Percentiles rank a stretch among this genome's conserved stretches.
Conservation (phyloP, 371 early-diverging fungal species). For the Lichtheimia corymbifera region DNA sequence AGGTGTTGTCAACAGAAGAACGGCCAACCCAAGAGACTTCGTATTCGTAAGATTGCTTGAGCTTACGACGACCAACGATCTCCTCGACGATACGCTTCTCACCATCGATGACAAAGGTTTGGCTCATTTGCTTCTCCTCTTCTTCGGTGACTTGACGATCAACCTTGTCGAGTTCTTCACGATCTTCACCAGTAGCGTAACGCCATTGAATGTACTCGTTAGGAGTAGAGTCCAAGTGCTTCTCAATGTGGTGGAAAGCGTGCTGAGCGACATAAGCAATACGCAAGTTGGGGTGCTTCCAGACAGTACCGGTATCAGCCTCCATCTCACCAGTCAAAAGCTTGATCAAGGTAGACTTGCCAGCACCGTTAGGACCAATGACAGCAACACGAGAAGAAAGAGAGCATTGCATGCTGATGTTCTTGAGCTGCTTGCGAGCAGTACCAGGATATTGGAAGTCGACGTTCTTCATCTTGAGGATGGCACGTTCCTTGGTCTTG, state of each 20-base stretch:
- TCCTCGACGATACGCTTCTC: conserved; percentile 66
- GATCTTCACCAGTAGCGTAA: conserved; percentile 78
- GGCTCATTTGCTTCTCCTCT: conserved; percentile 66
- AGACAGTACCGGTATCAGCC: conserved; percentile 66
- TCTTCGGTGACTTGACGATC: conserved; percentile 63
- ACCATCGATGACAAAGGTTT: conserved; percentile 63
- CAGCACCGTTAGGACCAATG: conserved; percentile 79
- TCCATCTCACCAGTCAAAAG: conserved; percentile 78
- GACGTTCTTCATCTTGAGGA: conserved; percentile 65
- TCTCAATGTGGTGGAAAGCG: conserved; percentile 85
- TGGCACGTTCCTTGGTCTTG: conserved; percentile 73
- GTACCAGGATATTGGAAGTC: conserved; percentile 19
- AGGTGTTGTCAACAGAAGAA: conserved; percentile 65
- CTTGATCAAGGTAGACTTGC: conserved; percentile 85
- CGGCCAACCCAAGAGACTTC: conserved; percentile 66
- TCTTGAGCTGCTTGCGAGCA: conserved; percentile 48
- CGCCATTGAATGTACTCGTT: conserved; percentile 89
- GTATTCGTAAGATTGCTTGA: conserved; percentile 71
- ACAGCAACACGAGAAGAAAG: conserved; percentile 72
- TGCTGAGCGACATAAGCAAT: conserved; percentile 91
- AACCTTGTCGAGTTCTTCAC: conserved; percentile 73
- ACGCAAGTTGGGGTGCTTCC: conserved; percentile 81
- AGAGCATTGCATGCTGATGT: conserved; percentile 66
- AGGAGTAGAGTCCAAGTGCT: conserved; percentile 79
- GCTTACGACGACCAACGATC: conserved; percentile 67